Percentiles rank a stretch among this genome's conserved stretches.
phyloP scores from a whole-genome alignment of 257 asterid species.

The Solanum pennellii region DNA sequence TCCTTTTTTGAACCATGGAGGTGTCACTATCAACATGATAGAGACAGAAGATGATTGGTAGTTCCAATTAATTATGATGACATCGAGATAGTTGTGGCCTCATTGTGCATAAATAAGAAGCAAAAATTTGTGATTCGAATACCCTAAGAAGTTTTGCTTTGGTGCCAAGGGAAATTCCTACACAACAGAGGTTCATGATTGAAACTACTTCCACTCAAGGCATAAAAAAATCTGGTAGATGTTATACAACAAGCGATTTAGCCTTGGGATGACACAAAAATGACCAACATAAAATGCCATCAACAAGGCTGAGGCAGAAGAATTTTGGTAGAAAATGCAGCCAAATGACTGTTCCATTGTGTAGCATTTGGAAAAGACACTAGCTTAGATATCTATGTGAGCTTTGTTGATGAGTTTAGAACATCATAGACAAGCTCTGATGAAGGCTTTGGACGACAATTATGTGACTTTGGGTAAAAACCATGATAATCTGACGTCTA shows the following conservation, averaged over 20 bases:
- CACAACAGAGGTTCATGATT: background rate
- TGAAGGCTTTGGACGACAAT: too few relatives aligned
- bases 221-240: background rate
- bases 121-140: background rate
- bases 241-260: background rate
- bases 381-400: too few relatives aligned
- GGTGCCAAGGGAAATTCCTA: background rate
- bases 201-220: background rate
- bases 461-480: too few relatives aligned
- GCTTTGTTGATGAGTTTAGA: too few relatives aligned
- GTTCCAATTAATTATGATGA: too few relatives aligned
- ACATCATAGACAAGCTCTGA: too few relatives aligned
- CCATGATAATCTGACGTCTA: too few relatives aligned
- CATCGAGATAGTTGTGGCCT: background rate
- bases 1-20: background rate
- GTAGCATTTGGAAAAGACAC: too few relatives aligned
- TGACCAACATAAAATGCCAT: too few relatives aligned
- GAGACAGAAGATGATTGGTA: background rate
- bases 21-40: background rate
- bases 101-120: background rate
- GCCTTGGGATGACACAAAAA: fast-evolving
- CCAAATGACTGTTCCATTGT: too few relatives aligned
- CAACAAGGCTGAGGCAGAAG: too few relatives aligned
- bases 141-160: background rate
- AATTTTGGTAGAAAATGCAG: too few relatives aligned